These are phyloP conservation scores for Phytophthora megakarya DNA, from an alignment of 352 stramenopile genomes.

Conservation along the genomic window DNA sequence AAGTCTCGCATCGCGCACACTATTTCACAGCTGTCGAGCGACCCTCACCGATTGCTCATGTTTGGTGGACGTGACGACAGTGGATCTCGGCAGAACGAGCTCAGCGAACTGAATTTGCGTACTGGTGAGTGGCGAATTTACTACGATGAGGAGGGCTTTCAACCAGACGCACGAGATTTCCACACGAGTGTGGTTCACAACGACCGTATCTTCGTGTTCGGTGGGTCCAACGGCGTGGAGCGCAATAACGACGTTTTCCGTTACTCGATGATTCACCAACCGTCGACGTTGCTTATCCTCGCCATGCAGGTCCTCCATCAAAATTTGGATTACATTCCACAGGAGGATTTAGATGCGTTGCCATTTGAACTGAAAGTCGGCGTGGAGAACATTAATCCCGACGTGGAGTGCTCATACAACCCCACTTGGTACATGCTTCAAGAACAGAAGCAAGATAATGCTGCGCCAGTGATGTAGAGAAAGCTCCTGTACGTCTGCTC, in stretches of 20 bases:
- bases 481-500: background rate
- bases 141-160: constrained; percentile 59
- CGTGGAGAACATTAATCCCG: constrained; percentile 73
- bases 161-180: constrained; percentile 82
- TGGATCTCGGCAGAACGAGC: constrained; percentile 66
- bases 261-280: constrained; percentile 63
- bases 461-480: constrained; percentile 52
- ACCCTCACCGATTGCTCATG: constrained; percentile 67
- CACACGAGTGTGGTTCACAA: constrained; percentile 79
- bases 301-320: constrained; percentile 69
- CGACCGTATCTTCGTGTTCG: constrained; percentile 82
- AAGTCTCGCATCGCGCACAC: constrained; percentile 84
- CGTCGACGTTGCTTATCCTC: constrained; percentile 67
- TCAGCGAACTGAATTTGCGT: constrained; percentile 67
- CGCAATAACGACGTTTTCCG: constrained; percentile 84
- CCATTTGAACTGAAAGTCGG: constrained; percentile 68
- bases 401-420: constrained; percentile 67
- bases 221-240: constrained; percentile 83
- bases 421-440: constrained; percentile 68
- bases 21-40: constrained; percentile 56
- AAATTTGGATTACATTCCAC: constrained; percentile 45
- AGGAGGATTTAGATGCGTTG: constrained; percentile 51
- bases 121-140: constrained; percentile 72
- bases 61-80: constrained; percentile 81
- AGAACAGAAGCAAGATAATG: constrained; percentile 46